Evolutionary conservation across 2,329 filamentous ascomycete species (phyloP).

Genomic region (Chaetomium olivaceum): DNA sequence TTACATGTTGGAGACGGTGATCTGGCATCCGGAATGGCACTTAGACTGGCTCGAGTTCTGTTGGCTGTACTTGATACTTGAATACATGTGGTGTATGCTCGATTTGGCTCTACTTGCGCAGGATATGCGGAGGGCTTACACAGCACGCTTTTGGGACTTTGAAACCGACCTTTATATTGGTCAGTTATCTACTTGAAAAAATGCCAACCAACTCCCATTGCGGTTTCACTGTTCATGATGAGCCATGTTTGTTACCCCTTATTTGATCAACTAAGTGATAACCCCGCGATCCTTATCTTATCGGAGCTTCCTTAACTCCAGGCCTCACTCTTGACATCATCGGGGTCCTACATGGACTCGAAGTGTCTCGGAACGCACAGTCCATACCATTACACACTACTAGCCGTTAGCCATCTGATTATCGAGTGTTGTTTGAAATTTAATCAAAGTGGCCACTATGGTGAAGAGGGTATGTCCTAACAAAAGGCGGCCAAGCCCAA

Average conservation of each 20-base stretch:
- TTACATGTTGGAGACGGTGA: constrained; percentile 11
- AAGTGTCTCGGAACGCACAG: background rate
- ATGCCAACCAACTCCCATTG: background rate
- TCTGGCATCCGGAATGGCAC: constrained; percentile 15
- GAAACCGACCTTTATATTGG: background rate
- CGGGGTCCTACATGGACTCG: background rate
- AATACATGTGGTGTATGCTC: constrained; percentile 3
- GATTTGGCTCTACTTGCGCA: background rate
- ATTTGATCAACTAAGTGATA: background rate
- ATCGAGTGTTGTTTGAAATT: background rate
- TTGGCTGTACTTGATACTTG: constrained; percentile 5
- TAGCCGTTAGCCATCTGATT: background rate
- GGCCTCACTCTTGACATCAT: constrained; percentile 21
- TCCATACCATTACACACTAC: no score
- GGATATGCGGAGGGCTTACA: background rate
- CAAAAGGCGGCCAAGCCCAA: no score
- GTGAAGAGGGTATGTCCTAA: constrained; percentile 10
- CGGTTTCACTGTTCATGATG: background rate
- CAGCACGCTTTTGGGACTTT: background rate
- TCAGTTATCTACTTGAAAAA: background rate
- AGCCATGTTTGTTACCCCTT: background rate
- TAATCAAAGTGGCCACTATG: constrained; percentile 6
- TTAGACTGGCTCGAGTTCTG: constrained; percentile 20
- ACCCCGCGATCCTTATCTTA: constrained; percentile 23
- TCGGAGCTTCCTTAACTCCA: constrained; percentile 15